Percentiles rank a stretch among this genome's conserved stretches.
Conservation (phyloP, 1,139 yeast species). For the Kodamaea plutei region DNA sequence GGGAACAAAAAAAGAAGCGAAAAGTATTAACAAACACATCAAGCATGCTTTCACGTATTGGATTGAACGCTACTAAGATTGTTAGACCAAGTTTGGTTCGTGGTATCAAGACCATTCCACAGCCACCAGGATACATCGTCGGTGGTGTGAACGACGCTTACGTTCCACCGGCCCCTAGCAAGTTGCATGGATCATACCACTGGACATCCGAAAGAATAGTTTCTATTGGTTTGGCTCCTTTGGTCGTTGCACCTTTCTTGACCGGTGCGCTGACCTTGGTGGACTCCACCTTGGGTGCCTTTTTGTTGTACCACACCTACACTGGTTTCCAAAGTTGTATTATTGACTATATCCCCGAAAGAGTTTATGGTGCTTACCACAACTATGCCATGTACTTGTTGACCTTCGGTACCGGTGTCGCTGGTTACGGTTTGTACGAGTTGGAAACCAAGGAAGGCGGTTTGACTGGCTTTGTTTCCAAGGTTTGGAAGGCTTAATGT, state of each 20-base stretch:
- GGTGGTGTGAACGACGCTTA: slow-evolving; percentile 78
- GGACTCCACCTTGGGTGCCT: slow-evolving; percentile 55
- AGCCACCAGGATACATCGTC: slow-evolving; percentile 71
- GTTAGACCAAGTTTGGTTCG: slow-evolving; percentile 17
- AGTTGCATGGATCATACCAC: slow-evolving; percentile 62
- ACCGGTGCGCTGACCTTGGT: slow-evolving; percentile 45
- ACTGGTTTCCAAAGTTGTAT: slow-evolving; percentile 77
- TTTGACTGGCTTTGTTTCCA: slow-evolving; percentile 30
- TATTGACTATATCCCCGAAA: slow-evolving; percentile 68
- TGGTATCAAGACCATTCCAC: slow-evolving; percentile 50
- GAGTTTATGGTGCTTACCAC: slow-evolving; percentile 70
- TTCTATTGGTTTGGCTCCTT: slow-evolving; percentile 58
- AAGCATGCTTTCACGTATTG: slow-evolving; percentile 31
- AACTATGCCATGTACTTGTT: slow-evolving; percentile 58
- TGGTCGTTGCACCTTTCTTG: slow-evolving; percentile 59
- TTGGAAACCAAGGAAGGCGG: slow-evolving; percentile 61
- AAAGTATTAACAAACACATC: slow-evolving; percentile 4
- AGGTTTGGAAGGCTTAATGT: slow-evolving; percentile 33
- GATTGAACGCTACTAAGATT: slow-evolving; percentile 20
- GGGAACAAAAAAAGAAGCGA: slow-evolving; percentile 10
- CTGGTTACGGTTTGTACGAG: slow-evolving; percentile 64
- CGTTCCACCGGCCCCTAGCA: slow-evolving; percentile 52
- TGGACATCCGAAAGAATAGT: slow-evolving; percentile 68
- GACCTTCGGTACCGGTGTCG: slow-evolving; percentile 57
- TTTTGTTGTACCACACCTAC: slow-evolving; percentile 59